Evolutionary conservation across 2,329 filamentous ascomycete genomes (phyloP), one percentile per base, ranked within the genome.

Genomic region (Colletotrichum costaricense): DNA sequence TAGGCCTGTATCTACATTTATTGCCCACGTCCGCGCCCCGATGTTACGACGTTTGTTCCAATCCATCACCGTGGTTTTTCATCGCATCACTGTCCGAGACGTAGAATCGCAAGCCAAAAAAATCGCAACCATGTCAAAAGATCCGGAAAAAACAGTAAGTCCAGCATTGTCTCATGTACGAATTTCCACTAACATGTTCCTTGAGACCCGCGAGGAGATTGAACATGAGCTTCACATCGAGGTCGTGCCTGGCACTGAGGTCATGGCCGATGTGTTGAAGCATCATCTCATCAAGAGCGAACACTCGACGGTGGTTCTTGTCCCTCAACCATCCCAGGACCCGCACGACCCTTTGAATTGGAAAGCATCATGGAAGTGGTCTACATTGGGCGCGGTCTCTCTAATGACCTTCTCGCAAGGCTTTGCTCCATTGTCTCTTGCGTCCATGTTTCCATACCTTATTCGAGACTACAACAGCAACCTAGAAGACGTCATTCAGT

Each of bases 241-340:
- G 77, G 66, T 82, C 82, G 76, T 82, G 67, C 79, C 80, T 5
- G 81, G 80, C 19, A 78, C 79, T 4, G 83, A 84, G 78, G 81
- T 84, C 68, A 84, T 84, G 83, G 79, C 77, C 49, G 82, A 93
- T 83, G 86, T 92, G 49, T 90, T 89, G 24, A 82, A 83, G 1
- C 89, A 91, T 80, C 90, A 92, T 79, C 93, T 93, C 77, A 89
- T 92, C 77, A 92, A 92, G 77, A 77, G 78, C 30, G 80, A 81
- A 26, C 73, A 84, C 42, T 86, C 88, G 1, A 64, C 84, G 24
- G 85, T 87, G 5, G 83, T 88, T 19, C 78, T 88, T 8, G 81
- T 87, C n/a, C 87, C 87, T 8, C 82, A 84, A 62, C 87, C 87
- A 0, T 85, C 42, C 6, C 42, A 49, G 7, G 42, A 49, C 19